Evolutionary conservation across 352 stramenopile species (phyloP), one percentile per base, ranked within the genome.

Genomic region (Phytophthora kernoviae): DNA sequence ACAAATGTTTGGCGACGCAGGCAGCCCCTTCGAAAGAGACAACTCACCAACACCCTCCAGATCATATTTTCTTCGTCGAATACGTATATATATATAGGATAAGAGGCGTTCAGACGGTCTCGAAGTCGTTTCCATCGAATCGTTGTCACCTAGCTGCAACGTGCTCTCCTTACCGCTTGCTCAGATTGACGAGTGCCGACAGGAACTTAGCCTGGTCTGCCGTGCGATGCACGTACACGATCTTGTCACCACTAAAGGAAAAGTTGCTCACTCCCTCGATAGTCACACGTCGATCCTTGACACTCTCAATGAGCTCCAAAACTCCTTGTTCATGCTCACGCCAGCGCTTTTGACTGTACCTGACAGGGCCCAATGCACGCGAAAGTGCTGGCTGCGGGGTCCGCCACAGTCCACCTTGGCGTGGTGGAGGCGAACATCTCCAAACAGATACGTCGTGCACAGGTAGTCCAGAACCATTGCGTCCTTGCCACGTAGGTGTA

Each of bases 211-310:
- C 86, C 59, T 94, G 86, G 70, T 94, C 86, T n/a, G 84, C 86
- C 24, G 84, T 94, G 11, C 86, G 86, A 58, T 94, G 86, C 45
- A 94, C 84, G 58, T 94, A 94, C 55, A 93, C 84, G 62, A 94
- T 93, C 62, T 94, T 94, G 79, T 94, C 81, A 17, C 82, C 81
- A 46, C 79, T 91, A 55, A 94, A 94, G 5, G 84, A 93, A 32
- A 91, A 94, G 72, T 92, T 94, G 80, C 84, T 93, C 14, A 94
- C 86, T 22, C 86, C 86, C 48, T 94, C 86, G 49, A 94, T 93
- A 43, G 77, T 88, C 26, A 94, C 82, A 33, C 77, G 80, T 41
- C 77, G 81, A 45, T 81, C 82, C 63, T 89, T 86, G 40, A 94
- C 86, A 39, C 84, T 92, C 60, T 90, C 77, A 41, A 94, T 93